Percentiles rank a stretch among this genome's conserved stretches.
These are phyloP conservation scores for Fraxinus anomala DNA, from an alignment of 257 asterid genomes.

Conservation along the genomic window DNA sequence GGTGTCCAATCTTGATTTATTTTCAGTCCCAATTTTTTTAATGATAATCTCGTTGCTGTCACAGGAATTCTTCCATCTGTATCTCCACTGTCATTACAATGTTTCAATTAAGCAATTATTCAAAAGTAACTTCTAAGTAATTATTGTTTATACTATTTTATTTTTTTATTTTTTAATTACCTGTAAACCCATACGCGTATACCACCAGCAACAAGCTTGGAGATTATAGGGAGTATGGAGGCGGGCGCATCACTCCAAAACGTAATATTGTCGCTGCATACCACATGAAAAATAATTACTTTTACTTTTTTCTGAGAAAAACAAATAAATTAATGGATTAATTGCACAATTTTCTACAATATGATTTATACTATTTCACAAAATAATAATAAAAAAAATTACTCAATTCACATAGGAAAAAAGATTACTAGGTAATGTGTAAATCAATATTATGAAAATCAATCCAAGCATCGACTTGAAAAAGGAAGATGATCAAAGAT, in stretches of 20 bases:
- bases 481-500: too few species aligned
- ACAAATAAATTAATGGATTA: too few species aligned
- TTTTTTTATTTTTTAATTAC: slow-evolving; percentile 29
- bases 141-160: not conserved
- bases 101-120: not conserved
- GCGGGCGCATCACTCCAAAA: slow-evolving; percentile 52
- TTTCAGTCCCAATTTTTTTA: slow-evolving; percentile 52
- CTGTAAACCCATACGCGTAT: slow-evolving; percentile 75
- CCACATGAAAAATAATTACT: not conserved
- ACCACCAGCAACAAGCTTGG: slow-evolving; percentile 52
- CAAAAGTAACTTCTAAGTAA: not conserved
- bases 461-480: too few species aligned
- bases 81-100: slow-evolving; percentile 56
- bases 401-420: too few species aligned
- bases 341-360: not conserved
- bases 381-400: too few species aligned
- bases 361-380: too few species aligned
- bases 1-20: slow-evolving; percentile 65
- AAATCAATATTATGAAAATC: too few species aligned
- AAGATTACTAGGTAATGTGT: too few species aligned
- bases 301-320: too few species aligned
- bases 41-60: slow-evolving; percentile 57
- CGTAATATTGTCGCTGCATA: slow-evolving; percentile 53
- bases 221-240: slow-evolving; percentile 61
- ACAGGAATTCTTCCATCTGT: slow-evolving; percentile 79